phyloP scores from a whole-genome alignment of 331 rosid species.

The Stylosanthes scabra region DNA sequence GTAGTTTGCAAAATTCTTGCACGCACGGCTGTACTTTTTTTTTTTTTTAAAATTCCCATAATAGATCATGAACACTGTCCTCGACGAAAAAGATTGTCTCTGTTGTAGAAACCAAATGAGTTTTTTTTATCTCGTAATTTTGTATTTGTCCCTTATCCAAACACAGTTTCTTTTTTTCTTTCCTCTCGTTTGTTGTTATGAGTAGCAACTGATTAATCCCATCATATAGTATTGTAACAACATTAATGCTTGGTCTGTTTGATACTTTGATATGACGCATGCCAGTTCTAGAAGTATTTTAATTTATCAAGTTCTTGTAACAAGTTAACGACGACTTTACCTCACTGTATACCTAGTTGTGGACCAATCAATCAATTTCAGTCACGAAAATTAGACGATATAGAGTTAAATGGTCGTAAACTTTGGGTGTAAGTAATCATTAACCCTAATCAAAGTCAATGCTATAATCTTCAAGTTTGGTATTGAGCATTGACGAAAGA shows the following conservation, averaged over 20 bases:
- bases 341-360: not conserved
- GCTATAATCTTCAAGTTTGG: not conserved
- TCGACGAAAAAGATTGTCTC: no score
- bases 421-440: not conserved
- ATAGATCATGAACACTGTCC: no score
- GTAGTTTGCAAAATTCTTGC: no score
- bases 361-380: slow-evolving; percentile 17
- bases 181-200: no score
- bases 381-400: not conserved
- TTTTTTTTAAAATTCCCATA: no score
- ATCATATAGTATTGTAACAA: not conserved
- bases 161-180: no score
- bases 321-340: not conserved
- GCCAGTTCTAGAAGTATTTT: slow-evolving; percentile 1
- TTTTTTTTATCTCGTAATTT: no score
- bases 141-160: no score
- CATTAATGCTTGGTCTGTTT: not conserved
- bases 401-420: not conserved
- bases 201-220: no score
- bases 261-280: not conserved
- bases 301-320: not conserved
- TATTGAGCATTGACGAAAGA: not conserved
- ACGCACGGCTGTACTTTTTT: no score
- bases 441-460: slow-evolving; percentile 11
- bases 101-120: no score